Base-by-base conservation (phyloP, 352 stramenopile genomes). In the Pythium plurisporium region DNA sequence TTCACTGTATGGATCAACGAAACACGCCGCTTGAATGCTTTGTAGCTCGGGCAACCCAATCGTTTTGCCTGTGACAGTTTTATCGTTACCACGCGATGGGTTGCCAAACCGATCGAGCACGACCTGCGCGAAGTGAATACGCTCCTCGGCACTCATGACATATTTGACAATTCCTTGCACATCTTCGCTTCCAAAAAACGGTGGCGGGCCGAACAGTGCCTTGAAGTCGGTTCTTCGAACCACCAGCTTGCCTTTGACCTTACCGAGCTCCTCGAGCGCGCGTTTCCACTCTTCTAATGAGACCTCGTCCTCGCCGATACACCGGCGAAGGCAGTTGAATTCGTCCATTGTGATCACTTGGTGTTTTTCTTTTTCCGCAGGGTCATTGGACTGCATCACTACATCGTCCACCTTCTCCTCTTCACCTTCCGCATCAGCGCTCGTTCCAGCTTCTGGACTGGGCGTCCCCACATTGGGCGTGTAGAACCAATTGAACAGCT, bases 121-220 rank as follows among this genome's bases (percentile, higher is more conserved):
- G 11, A 74, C 73, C 49, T 73, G 57, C 0, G 68, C 55, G 46
- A 83, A 83, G 25, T 83, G 69, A 23, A 83, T 62, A 12, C 53
- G 59, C 44, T 79, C 69, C 15, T 83, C 73, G 5, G 62, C 55
- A 23, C 52, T 59, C 73, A 83, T 74, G 11, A 83, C 66, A 26
- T 69, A 64, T 40, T 55, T 68, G 9, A 80, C 69, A 17, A 83
- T 70, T 4, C 50, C 67, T 14, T 80, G 54, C 7, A 83, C 65
- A 30, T 59, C 60, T 29, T 64, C 26, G 47, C 58, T 80, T 2
- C 76, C 76, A 43, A 86, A 86, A 48, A 79, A 86, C 22, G 76
- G 76, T 14, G 74, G 61, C 6, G 73, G 72, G 0, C 76, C 76
- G 54, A 86, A 86, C 2, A 86, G 61, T 5, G 67, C 72, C 37